Base-by-base conservation (phyloP, 2,329 filamentous ascomycete genomes). In the Sarocladium brachiariae region DNA sequence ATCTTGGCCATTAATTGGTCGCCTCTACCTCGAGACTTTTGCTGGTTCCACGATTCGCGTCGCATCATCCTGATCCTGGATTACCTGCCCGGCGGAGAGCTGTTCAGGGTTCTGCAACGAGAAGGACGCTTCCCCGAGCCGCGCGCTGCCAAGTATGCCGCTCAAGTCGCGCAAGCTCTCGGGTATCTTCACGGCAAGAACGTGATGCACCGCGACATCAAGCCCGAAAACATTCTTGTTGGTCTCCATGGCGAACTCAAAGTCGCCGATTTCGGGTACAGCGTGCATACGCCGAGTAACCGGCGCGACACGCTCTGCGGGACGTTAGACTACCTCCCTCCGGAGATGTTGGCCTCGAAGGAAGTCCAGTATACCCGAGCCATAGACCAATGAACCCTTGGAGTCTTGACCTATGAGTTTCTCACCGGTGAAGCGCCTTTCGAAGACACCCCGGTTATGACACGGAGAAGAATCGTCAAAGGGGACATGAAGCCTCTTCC, bases 131-230 rank as follows among this genome's bases (percentile, higher is more conserved):
- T 95, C 66, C 83, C 87, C 2, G 89, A 93, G 68, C 87, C 84
- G 80, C 89, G 89, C 65, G 87, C 89, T 6, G 87, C 88, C 14
- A 84, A 89, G 69, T 95, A 92, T 65, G 83, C 92, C 57, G 88
- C 88, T 3, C 89, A 95, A 69, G 92, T 93, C 86, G 87, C 87
- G 14, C 84, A 85, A 34, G 89, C 90, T 1, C 73, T 96, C 58
- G 83, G 83, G 57, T 95, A 95, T 62, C 77, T 95, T 41, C 89
- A 95, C 72, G 87, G 87, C 66, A 95, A 95, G 71, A 87, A 95
- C 66, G 85, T 95, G 59, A 93, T 93, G 73, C 88, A 95, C 66
- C 80, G 89, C 54, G 89, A 95, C 61, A 95, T 95, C 71, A 95
- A 58, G 54, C 54, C 55, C 2, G 52, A 53, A 35, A 58, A 56